Base-by-base conservation (phyloP, 352 stramenopile species). In the Paralagenidium karlingii region DNA sequence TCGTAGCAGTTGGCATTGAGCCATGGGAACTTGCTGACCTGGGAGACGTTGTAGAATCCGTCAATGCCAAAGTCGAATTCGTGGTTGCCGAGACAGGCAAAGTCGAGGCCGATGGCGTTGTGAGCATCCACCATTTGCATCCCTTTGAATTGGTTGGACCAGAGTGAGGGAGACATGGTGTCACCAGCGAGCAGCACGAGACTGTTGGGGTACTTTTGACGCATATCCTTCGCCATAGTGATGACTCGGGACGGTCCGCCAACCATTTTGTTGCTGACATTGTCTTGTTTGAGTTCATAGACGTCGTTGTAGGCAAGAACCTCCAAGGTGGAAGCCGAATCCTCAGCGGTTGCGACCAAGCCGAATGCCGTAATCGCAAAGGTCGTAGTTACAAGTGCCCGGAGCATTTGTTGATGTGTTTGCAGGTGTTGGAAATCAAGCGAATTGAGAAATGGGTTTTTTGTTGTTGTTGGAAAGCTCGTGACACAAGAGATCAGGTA, bases 11-110 rank as follows among this genome's bases (percentile, higher is more conserved):
- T 86, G 33, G 68, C 68, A 47, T 86, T 86, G 8, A 86, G 49
- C 69, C 73, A 86, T 26, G 57, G 51, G 36, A 87, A 87, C 32
- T 74, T 64, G 46, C 60, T 66, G 11, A 55, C 53, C 11, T 26
- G 24, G 25, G 67, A 66, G 19, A 84, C 73, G 50, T 87, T 87
- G 24, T 73, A 44, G 42, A 87, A 84, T 25, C 58, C 74, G 8
- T 87, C 73, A 29, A 87, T 53, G 13, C 73, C 73, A 40, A 80
- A 87, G 41, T 87, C 73, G 32, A 84, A 87, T 43, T 87, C 73
- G 54, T 84, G 69, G 65, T 87, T 84, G 16, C 73, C 73, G 9
- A 87, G 48, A n/a, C 63, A 70, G 13, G 70, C 74, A 41, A 63
- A 82, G 55, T 87, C 74, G 20, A 84, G 51, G 12, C 68, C 70